Evolutionary conservation across 345 rosid genomes (phyloP), one percentile per base, ranked within the genome.

Genomic region (Acer saccharum): DNA sequence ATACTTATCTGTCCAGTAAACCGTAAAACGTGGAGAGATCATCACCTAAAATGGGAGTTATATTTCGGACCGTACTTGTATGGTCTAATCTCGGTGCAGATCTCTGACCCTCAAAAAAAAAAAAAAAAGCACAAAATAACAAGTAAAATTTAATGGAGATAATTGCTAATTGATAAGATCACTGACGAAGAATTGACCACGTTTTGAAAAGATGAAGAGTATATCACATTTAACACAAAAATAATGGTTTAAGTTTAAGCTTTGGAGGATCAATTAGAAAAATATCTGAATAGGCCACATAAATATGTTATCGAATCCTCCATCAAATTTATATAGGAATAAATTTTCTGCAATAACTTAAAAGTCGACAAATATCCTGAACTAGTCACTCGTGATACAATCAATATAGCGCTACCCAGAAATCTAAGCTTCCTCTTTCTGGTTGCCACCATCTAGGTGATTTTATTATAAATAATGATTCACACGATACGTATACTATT

Each of bases 401-500:
- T 12, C 8, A 54, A 43, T 12, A 50, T 12, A 18, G 46, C 10
- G 46, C 10, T n/a, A 61, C 14, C 69, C 11, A 50, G 39, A 62
- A 44, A 25, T 12, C 74, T n/a, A 16, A 7, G 14, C 66, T 79
- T 60, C 48, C 29, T 10, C 76, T 69, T 62, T 41, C n/a, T 5
- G 23, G 21, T 23, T 46, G 17, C 72, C 46, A 20, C 44, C 50
- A 18, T 60, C 25, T 35, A 18, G 17, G 21, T 14, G n/a, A 64
- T 20, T 75, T 80, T 71, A 75, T 64, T 80, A n/a, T 58, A 23
- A 5, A 21, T 4, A 7, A 6, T 62, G 21, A 27, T 50, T 62
- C 20, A 69, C 21, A 43, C 3, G 9, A 55, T 58, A 18, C 14
- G 10, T 39, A 52, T 27, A 4, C 60, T 6, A 25, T 32, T 64